Conservation (phyloP, 1,139 yeast genomes). For the Yamadazyma atmosphaerica region DNA sequence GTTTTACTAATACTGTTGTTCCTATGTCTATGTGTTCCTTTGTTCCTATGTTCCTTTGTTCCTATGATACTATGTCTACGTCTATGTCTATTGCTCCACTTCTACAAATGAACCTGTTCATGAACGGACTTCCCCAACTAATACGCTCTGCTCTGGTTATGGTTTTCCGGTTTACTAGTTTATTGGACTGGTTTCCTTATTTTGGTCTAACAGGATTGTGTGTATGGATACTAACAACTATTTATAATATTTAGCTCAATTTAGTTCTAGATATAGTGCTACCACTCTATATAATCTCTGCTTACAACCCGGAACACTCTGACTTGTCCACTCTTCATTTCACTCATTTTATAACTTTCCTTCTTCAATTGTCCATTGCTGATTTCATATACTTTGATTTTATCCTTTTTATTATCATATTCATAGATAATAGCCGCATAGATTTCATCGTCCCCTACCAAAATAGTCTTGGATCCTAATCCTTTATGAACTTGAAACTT, state of each 20-base stretch:
- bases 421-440: slow-evolving; percentile 53
- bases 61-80: not conserved
- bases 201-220: slow-evolving; percentile 11
- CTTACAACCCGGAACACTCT: slow-evolving; percentile 61
- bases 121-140: slow-evolving; percentile 2
- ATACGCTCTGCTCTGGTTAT: slow-evolving; percentile 2
- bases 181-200: slow-evolving; percentile 11
- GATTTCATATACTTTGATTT: slow-evolving; percentile 72
- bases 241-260: too few relatives aligned
- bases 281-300: slow-evolving; percentile 13
- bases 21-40: not conserved
- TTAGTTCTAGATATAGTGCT: too few relatives aligned
- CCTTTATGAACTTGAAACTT: slow-evolving; percentile 71
- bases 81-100: too few relatives aligned
- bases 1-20: not conserved
- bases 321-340: slow-evolving; percentile 76
- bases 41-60: not conserved
- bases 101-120: slow-evolving; percentile 4
- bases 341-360: slow-evolving; percentile 66
- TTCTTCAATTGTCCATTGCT: slow-evolving; percentile 56
- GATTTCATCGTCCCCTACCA: slow-evolving; percentile 42
- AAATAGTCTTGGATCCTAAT: slow-evolving; percentile 46
- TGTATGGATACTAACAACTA: too few relatives aligned
- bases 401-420: slow-evolving; percentile 73
- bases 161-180: slow-evolving; percentile 4